Evolutionary conservation across 345 rosid genomes (phyloP).

Genomic region (Cardamine occulta): DNA sequence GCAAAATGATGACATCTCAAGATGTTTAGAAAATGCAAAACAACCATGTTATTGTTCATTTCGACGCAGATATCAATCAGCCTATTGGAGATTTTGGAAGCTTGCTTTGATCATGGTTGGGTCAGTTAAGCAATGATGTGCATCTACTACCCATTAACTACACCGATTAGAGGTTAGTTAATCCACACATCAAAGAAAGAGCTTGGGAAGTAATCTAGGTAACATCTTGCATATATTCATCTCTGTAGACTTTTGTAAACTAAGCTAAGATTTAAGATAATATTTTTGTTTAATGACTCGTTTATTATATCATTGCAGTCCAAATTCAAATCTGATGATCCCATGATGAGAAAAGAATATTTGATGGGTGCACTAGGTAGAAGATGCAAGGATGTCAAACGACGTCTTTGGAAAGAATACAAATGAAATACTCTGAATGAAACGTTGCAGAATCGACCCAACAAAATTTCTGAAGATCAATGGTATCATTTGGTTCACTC

Average conservation of each 20-base stretch:
- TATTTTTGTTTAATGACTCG: background rate
- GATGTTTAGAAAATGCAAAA: too few species aligned
- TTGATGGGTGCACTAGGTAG: background rate
- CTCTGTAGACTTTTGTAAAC: background rate
- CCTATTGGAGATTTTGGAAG: too few species aligned
- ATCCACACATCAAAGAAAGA: background rate
- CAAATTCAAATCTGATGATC: background rate
- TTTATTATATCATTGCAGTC: background rate
- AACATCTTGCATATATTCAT: background rate
- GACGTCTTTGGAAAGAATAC: background rate
- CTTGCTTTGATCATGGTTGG: too few species aligned
- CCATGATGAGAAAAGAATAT: background rate
- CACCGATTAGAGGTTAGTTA: background rate
- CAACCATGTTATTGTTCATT: too few species aligned
- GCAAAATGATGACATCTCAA: too few species aligned
- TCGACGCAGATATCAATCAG: too few species aligned
- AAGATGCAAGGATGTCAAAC: conserved; percentile 20
- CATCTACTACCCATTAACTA: conserved; percentile 9
- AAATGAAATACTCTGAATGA: background rate
- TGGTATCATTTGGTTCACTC: background rate
- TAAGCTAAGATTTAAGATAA: background rate
- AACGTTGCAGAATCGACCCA: background rate
- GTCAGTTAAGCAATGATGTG: too few species aligned
- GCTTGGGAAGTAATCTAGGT: conserved; percentile 2
- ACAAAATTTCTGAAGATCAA: background rate